Evolutionary conservation across 345 rosid genomes (phyloP).

Genomic region (Pistacia integerrima): DNA sequence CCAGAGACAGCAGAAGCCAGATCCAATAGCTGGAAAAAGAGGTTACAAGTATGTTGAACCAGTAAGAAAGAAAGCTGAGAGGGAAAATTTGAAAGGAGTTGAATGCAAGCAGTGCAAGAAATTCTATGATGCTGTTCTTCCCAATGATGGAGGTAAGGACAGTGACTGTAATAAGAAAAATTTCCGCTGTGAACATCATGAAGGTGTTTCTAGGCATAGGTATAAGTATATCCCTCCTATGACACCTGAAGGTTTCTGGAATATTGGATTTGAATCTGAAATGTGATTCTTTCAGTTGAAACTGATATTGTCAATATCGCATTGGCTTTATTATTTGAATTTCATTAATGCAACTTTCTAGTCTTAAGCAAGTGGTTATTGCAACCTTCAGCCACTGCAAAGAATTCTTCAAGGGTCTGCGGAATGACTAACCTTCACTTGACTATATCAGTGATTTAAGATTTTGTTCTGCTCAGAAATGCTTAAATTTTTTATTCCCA

Average conservation of each 20-base stretch:
- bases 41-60: conserved; percentile 75
- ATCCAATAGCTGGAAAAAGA: conserved; percentile 39
- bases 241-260: conserved; percentile 98
- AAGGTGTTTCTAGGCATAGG: conserved; percentile 92
- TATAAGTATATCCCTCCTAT: conserved; percentile 76
- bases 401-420: background rate
- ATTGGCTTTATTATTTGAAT: background rate
- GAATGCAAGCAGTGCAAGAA: conserved; percentile 96
- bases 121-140: conserved; percentile 91
- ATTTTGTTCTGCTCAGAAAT: background rate
- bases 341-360: background rate
- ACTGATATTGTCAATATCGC: background rate
- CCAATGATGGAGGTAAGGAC: conserved; percentile 37
- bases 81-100: conserved; percentile 68
- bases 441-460: background rate
- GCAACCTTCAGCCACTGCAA: background rate
- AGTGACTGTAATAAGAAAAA: conserved; percentile 31
- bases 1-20: conserved; percentile 39
- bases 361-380: background rate
- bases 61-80: conserved; percentile 75
- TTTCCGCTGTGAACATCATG: conserved; percentile 85
- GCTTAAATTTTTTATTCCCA: background rate
- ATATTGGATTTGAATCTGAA: conserved; percentile 93
- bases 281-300: conserved; percentile 45
- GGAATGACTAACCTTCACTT: background rate